Evolutionary conservation across 1,284 basidiomycete genomes (phyloP).

Genomic region (Trametes polyzona): DNA sequence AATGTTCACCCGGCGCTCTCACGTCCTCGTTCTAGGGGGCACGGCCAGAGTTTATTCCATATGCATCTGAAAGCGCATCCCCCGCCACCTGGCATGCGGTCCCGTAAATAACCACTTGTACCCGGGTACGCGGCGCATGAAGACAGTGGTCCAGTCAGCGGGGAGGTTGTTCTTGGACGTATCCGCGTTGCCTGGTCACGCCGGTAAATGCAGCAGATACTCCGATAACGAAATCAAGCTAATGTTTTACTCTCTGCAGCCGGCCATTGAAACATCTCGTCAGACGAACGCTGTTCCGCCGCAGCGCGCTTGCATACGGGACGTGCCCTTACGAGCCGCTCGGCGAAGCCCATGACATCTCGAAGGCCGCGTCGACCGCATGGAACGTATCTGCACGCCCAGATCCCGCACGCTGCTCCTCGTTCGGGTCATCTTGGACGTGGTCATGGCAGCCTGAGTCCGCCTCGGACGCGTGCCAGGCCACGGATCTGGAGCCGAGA

Average conservation of each 20-base stretch:
- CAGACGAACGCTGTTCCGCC: slow-evolving; percentile 4
- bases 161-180: background rate
- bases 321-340: background rate
- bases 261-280: slow-evolving; percentile 9
- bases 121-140: background rate
- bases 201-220: slow-evolving; percentile 2
- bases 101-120: no score
- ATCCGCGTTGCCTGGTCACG: no score
- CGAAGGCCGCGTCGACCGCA: slow-evolving; percentile 7
- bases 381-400: slow-evolving; percentile 14
- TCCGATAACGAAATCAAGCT: slow-evolving; percentile 16
- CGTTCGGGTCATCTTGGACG: background rate
- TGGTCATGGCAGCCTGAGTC: background rate
- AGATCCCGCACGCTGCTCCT: slow-evolving; percentile 1
- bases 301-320: slow-evolving; percentile 7
- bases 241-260: slow-evolving; percentile 12
- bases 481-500: slow-evolving; percentile 1
- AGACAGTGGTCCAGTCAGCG: background rate
- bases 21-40: background rate
- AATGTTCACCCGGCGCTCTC: background rate
- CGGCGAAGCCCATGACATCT: slow-evolving; percentile 7
- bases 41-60: background rate
- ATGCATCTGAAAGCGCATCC: background rate
- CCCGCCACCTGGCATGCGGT: background rate
- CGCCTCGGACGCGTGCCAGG: background rate